These are phyloP conservation scores for Fusarium graminum DNA, from an alignment of 2,329 filamentous ascomycete genomes.

Conservation along the genomic window DNA sequence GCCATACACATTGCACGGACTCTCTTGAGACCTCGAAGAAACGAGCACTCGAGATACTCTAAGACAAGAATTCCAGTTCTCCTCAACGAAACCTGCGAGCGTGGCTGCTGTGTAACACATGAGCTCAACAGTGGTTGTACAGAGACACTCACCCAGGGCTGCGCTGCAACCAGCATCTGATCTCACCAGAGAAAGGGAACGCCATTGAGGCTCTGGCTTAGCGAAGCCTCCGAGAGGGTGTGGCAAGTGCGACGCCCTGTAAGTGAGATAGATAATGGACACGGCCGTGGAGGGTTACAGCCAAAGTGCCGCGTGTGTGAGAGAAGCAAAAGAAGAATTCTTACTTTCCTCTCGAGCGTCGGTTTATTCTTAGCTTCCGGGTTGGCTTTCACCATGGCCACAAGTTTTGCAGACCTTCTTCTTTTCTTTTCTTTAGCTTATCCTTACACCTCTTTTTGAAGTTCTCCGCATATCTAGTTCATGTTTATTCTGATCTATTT, in stretches of 20 bases:
- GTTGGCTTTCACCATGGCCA: slow-evolving; percentile 15
- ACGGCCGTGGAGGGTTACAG: slow-evolving; percentile 34
- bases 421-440: slow-evolving; percentile 2
- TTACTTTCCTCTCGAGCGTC: background rate
- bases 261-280: slow-evolving; percentile 31
- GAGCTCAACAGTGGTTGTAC: slow-evolving; percentile 26
- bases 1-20: slow-evolving; percentile 6
- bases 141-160: slow-evolving; percentile 23
- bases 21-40: background rate
- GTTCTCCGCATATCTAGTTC: slow-evolving; percentile 31
- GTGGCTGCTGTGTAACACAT: slow-evolving; percentile 31
- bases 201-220: slow-evolving; percentile 39
- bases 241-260: slow-evolving; percentile 24
- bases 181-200: slow-evolving; percentile 28
- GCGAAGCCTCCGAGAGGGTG: slow-evolving; percentile 31
- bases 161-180: slow-evolving; percentile 36
- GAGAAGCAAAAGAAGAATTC: slow-evolving; percentile 2
- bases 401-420: slow-evolving; percentile 20
- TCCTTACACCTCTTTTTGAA: slow-evolving; percentile 30
- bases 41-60: background rate
- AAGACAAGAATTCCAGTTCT: slow-evolving; percentile 23
- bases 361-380: slow-evolving; percentile 15
- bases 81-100: slow-evolving; percentile 25
- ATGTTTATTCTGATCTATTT: slow-evolving; percentile 12
- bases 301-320: slow-evolving; percentile 4